Evolutionary conservation across 257 asterid species (phyloP), one percentile per base, ranked within the genome.

Genomic region (Avicennia marina): DNA sequence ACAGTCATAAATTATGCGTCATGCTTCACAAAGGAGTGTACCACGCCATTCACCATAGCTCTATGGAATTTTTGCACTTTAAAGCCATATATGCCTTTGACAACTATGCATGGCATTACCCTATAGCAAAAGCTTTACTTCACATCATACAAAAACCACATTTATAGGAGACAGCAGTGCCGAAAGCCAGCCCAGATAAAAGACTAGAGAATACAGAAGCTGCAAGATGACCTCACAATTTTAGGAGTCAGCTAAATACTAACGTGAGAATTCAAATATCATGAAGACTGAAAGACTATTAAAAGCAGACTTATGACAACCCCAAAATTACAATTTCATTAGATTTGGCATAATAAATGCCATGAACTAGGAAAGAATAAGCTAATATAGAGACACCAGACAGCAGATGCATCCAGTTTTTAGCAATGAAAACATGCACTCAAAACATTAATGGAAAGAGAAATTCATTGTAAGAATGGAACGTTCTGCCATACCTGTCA

Each of bases 401-500:
- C 15, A 21, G 57, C 34, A 36, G 27, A 39, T 53, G 45, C 32
- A 50, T 16, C 29, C 13, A 12, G 0, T 41, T 50, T 63, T 48
- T 24, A 51, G 26, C 22, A 51, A 17, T n/a, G n/a, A n/a, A n/a
- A n/a, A n/a, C n/a, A n/a, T n/a, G n/a, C n/a, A n/a, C n/a, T n/a
- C n/a, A n/a, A n/a, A n/a, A n/a, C n/a, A n/a, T n/a, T n/a, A n/a
- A n/a, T n/a, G n/a, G n/a, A n/a, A n/a, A 49, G 38, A 50, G 20
- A 68, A 55, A 22, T 44, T 51, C 24, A 41, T 15, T 15, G 13
- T 50, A 16, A 42, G 11, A 53, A 40, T 42, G n/a, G 17, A 43
- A 36, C 38, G 61, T 34, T 59, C 53, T 6, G 21, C 18, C 60
- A 55, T 66, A 89, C 98, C 97, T 86, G 59, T 72, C 83, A 34